These are phyloP conservation scores for Noccaea caerulescens DNA, from an alignment of 345 rosid genomes.

Conservation along the genomic window DNA sequence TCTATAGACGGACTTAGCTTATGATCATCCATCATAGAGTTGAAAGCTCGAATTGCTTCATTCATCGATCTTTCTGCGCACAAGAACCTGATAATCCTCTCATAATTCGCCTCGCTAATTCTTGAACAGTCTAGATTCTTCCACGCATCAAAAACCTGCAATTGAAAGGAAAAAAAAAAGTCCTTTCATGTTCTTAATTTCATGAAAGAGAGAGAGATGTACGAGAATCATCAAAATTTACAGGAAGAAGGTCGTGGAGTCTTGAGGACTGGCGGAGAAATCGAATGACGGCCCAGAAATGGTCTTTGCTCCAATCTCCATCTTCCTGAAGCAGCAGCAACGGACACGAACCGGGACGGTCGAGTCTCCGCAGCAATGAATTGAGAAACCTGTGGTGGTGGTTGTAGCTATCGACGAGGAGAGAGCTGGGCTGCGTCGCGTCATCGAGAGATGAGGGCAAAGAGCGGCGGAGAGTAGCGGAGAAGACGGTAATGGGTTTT, in stretches of 20 bases:
- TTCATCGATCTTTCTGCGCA: constrained; percentile 51
- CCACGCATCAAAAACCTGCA: constrained; percentile 74
- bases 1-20: constrained; percentile 51
- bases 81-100: constrained; percentile 58
- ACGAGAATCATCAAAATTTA: constrained; percentile 22
- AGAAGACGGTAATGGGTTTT: constrained; percentile 1
- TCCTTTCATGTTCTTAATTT: not conserved
- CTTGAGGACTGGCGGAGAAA: constrained; percentile 59
- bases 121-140: constrained; percentile 54
- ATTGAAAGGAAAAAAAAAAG: not conserved
- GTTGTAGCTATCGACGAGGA: constrained; percentile 51
- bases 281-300: constrained; percentile 62
- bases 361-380: constrained; percentile 49
- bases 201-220: not conserved
- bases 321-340: constrained; percentile 56
- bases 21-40: constrained; percentile 48
- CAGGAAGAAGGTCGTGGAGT: constrained; percentile 57
- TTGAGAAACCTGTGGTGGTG: constrained; percentile 45
- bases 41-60: constrained; percentile 55
- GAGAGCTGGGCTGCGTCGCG: constrained; percentile 47
- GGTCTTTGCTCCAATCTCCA: constrained; percentile 69
- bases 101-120: constrained; percentile 54
- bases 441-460: constrained; percentile 29
- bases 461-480: constrained; percentile 33
- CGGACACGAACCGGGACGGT: constrained; percentile 50